phyloP scores from a whole-genome alignment of 2,329 filamentous ascomycete species.

The Blumeriella jaapii region DNA sequence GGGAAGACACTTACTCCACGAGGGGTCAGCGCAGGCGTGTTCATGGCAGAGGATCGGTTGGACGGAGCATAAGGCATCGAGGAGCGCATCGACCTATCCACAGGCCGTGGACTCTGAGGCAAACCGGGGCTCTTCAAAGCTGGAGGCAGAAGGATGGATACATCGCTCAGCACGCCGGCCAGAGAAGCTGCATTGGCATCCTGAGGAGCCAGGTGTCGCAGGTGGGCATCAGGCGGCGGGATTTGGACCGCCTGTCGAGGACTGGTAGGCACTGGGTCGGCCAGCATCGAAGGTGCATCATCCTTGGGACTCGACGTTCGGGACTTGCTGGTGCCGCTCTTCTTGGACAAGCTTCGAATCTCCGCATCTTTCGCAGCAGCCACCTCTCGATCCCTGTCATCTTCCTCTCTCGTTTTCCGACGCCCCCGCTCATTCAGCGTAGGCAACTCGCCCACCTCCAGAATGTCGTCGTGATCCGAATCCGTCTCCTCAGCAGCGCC shows the following conservation, averaged over 20 bases:
- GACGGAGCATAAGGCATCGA: slow-evolving; percentile 42
- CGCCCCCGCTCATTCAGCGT: slow-evolving; percentile 53
- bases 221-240: slow-evolving; percentile 23
- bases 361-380: slow-evolving; percentile 57
- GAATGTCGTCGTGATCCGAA: slow-evolving; percentile 72
- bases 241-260: slow-evolving; percentile 28
- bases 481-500: slow-evolving; percentile 51
- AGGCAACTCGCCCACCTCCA: slow-evolving; percentile 55
- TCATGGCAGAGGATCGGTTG: slow-evolving; percentile 32
- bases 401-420: slow-evolving; percentile 76
- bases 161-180: slow-evolving; percentile 37
- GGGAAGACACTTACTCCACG: slow-evolving; percentile 35
- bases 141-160: slow-evolving; percentile 27
- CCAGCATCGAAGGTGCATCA: slow-evolving; percentile 18
- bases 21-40: slow-evolving; percentile 60
- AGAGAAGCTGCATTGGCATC: slow-evolving; percentile 36
- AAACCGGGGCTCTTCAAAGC: slow-evolving; percentile 48
- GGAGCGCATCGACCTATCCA: slow-evolving; percentile 42
- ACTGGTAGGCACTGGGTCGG: slow-evolving; percentile 30
- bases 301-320: slow-evolving; percentile 32
- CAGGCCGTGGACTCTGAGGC: slow-evolving; percentile 47
- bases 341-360: slow-evolving; percentile 61
- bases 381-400: slow-evolving; percentile 66
- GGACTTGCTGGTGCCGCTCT: slow-evolving; percentile 47
- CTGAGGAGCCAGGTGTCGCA: slow-evolving; percentile 26